Percentiles rank a stretch among this genome's conserved stretches.
These are phyloP conservation scores for Paratinospora sagittata DNA, from an alignment of 164 flowering plant genomes.

Conservation along the genomic window DNA sequence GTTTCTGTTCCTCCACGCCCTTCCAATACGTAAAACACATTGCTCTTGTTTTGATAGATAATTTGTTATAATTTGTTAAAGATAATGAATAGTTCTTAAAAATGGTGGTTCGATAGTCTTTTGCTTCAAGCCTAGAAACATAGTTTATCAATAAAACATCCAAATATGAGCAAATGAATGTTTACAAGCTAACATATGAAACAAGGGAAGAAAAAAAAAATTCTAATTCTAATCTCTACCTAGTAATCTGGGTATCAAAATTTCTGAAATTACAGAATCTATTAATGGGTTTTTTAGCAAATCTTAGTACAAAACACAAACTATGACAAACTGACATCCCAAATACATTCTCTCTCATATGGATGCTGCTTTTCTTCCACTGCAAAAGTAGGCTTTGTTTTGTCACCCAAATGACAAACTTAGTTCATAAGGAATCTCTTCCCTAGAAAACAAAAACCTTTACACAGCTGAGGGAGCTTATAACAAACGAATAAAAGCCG, in stretches of 20 bases:
- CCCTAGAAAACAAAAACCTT: conserved; percentile 7
- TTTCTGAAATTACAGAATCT: conserved; percentile 1
- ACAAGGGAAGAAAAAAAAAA: no score
- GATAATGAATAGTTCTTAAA: no score
- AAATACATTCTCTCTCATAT: not conserved
- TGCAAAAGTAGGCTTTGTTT: conserved; percentile 5
- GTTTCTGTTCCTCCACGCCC: conserved; percentile 16
- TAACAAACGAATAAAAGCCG: conserved; percentile 3
- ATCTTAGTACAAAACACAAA: conserved; percentile 11
- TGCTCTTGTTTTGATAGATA: no score
- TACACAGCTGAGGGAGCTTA: conserved; percentile 8
- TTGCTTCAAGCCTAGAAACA: no score
- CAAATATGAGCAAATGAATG: no score
- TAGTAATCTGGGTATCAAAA: no score
- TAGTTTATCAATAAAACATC: no score
- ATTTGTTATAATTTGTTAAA: no score
- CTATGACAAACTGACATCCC: not conserved
- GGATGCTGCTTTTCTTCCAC: not conserved
- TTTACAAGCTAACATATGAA: no score
- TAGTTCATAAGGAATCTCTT: not conserved
- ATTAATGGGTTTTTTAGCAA: not conserved
- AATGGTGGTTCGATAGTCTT: no score
- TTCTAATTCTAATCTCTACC: no score
- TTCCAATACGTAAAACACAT: no score
- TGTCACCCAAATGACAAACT: not conserved